Conservation (phyloP, 257 asterid genomes). For the Solanum bukasovii region DNA sequence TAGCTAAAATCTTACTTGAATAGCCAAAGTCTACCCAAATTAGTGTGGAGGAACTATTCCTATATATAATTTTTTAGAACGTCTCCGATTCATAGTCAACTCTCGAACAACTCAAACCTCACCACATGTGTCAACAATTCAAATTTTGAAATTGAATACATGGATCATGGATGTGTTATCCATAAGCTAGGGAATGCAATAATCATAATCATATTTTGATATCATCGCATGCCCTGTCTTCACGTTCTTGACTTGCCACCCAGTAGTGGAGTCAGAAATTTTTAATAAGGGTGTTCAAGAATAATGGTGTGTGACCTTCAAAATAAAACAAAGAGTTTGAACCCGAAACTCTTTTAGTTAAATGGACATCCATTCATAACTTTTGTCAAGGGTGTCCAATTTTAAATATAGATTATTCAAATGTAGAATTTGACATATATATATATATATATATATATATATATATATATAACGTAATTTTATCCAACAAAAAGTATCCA, state of each 20-base stretch:
- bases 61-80: too few species aligned
- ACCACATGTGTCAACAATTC: background rate
- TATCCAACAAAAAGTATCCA: too few species aligned
- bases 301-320: too few species aligned
- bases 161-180: background rate
- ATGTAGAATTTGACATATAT: too few species aligned
- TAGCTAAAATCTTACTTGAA: too few species aligned
- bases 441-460: too few species aligned
- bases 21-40: too few species aligned
- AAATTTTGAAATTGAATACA: background rate
- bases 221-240: background rate
- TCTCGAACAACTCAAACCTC: background rate
- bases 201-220: background rate
- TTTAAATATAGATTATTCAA: too few species aligned
- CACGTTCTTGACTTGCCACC: background rate
- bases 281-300: background rate
- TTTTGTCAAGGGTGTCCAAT: too few species aligned
- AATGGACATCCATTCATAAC: background rate
- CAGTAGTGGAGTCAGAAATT: background rate
- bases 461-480: too few species aligned
- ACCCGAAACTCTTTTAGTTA: background rate
- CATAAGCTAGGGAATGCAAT: background rate
- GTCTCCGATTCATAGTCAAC: background rate
- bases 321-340: background rate
- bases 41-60: too few species aligned